phyloP scores from a whole-genome alignment of 495 filamentous ascomycete genomes.

The Penicillium goetzii region DNA sequence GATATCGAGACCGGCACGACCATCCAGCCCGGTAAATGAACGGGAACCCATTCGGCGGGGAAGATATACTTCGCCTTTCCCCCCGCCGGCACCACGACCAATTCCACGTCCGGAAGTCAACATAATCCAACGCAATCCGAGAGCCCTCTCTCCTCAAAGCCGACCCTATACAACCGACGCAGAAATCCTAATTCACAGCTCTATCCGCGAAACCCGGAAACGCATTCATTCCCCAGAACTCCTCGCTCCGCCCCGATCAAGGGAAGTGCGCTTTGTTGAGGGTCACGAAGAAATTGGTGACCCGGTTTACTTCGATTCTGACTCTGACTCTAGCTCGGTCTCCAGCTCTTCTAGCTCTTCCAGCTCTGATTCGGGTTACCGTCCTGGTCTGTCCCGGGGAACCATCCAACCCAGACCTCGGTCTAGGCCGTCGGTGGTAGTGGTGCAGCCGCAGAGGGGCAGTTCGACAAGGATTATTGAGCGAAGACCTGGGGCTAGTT shows the following conservation, averaged over 20 bases:
- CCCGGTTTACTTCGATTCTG: background rate
- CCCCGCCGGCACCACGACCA: background rate
- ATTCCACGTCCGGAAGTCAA: background rate
- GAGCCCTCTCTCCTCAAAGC: background rate
- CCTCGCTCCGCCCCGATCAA: background rate
- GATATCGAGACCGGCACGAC: background rate
- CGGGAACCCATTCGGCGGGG: background rate
- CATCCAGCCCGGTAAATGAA: constrained; percentile 5
- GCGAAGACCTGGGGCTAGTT: background rate
- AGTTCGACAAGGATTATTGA: background rate
- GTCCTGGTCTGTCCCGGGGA: background rate
- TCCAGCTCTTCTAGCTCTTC: background rate
- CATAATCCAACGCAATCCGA: background rate
- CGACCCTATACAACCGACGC: background rate
- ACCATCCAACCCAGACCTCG: background rate
- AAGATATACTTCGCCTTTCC: background rate
- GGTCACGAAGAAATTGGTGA: background rate
- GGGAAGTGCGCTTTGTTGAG: background rate
- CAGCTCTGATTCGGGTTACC: background rate
- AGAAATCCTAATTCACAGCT: background rate
- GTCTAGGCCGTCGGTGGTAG: background rate
- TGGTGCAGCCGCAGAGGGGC: background rate
- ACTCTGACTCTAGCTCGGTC: background rate
- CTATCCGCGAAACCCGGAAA: background rate
- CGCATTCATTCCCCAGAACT: background rate